Evolutionary conservation across 805 yeast genomes (phyloP), one percentile per base, ranked within the genome.

Genomic region (Clavispora asparagi): DNA sequence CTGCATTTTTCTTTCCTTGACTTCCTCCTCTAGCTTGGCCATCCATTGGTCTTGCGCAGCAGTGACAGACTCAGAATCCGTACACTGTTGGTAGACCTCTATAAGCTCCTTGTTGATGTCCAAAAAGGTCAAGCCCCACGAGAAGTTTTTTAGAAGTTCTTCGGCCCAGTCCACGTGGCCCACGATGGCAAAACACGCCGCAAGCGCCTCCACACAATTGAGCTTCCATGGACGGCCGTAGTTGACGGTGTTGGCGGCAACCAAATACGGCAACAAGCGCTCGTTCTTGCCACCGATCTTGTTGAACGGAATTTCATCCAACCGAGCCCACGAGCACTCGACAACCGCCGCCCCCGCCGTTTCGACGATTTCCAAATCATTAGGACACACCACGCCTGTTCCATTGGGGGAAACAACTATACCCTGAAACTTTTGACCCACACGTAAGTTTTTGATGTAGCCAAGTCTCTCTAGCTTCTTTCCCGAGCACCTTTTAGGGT

Each of bases 281-380:
- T 92, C 96, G 57, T 88, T 76, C 50, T 79, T 81, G 5, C 98
- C 98, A 4, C 98, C 98, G 48, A 94, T 90, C 59, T 87, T 88
- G 49, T 76, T 71, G 65, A 94, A 94, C 5, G 99, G 99, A n/a
- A 94, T 82, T 63, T 94, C 99, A 46, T 90, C 96, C n/a, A 94
- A 64, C 45, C 98, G 73, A 0, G 99, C 99, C 99, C 99, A 94
- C 1, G 97, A 89, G 66, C 98, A 92, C 63, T 94, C 99, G 2
- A 94, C 98, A 8, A 94, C 99, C 0, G 99, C 96, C n/a, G 90
- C 94, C 32, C 99, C 99, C 36, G 72, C 61, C 27, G 73, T 73
- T 56, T 86, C 95, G 0, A 90, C 96, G 11, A 88, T 74, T 40
- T 79, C 86, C 36, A 66, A 60, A 63, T 94, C 99, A 54, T 85